Base-by-base conservation (phyloP, 2,329 filamentous ascomycete genomes). In the Hypoxylon sp. region DNA sequence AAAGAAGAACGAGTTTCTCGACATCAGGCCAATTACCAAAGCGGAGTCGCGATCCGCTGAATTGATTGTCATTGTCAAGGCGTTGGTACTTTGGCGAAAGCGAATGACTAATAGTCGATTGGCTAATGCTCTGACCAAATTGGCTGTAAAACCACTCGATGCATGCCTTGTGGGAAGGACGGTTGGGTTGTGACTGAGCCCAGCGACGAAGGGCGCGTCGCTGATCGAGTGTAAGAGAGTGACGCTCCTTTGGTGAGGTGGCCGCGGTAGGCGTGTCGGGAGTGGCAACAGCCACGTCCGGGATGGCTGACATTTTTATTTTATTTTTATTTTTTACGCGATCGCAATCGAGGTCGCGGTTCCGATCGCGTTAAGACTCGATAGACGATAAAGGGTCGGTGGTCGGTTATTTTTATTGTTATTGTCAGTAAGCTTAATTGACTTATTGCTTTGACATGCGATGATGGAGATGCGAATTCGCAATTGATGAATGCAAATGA, bases 1-100 rank as follows among this genome's bases (percentile, higher is more conserved):
- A 56, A 84, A 91, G 60, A 86, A 95, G 71, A 91, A 95, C 77
- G 76, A 91, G 73, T 90, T 97, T 69, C 91, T 97, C 46, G 45
- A 85, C 82, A 57, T 84, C 82, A 53, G 82, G 82, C 82, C 82
- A 84, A 65, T 85, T 85, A 57, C 82, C 82, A 51, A 84, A 84
- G 57, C 82, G 80, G 55, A 85, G 73, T 31, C 82, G 79, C 48
- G 81, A 84, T 31, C 82, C 82, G n/a, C 80, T 83, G 53, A 84
- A 76, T 66, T 84, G 81, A 11, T 79, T 80, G 59, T 84, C 81
- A 63, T 78, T 78, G 63, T 85, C 82, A 42, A 85, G 78, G 17
- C 82, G 78, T 26, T 80, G 81, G 61, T 85, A 85, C 62, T 84
- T 84, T 35, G 80, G 80, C 3, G 80, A 83, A 25, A 85, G 72